Base-by-base conservation (phyloP, 495 filamentous ascomycete genomes). In the Neurospora sp. region DNA sequence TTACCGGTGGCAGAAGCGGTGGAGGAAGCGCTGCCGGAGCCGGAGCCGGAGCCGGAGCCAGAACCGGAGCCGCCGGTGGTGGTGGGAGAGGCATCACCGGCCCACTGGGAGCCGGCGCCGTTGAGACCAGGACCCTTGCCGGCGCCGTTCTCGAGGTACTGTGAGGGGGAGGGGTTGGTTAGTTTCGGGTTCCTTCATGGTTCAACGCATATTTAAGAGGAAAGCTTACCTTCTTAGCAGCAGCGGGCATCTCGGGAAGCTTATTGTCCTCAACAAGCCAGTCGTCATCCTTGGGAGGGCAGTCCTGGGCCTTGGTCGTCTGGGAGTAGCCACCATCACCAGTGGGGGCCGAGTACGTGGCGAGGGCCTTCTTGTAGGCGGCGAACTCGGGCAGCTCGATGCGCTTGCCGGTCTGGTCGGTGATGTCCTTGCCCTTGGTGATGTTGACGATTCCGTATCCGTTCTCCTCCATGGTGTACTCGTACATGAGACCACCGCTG, bases 401-500 rank as follows among this genome's bases (percentile, higher is more conserved):
- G 72, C 79, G 79, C 39, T 70, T 40, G 59, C 78, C 79, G 22
- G 75, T 77, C 72, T 79, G 76, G 70, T 78, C 75, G 38, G 39
- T 40, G 37, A 89, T 87, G 18, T 81, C 84, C 66, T 90, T 88
- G 74, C 81, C 80, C 75, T 88, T 88, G 74, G 82, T 79, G 80
- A 99, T 87, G 68, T 87, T 80, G 78, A 94, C 93, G 48, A 99
- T 89, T 73, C 96, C 96, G 84, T 89, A 98, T 68, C 86, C 82
- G 86, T 88, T 92, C 69, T 82, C 82, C 81, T 96, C 94, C 82
- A 93, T 84, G 72, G 91, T 90, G 87, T 97, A 99, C 83, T 99
- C 95, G 85, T 98, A 99, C 79, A 97, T 92, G 68, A 99, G 89
- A 79, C 96, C 96, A 77, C 96, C 96, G 69, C 94, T 98, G 89